Base-by-base conservation (phyloP, 495 filamentous ascomycete genomes). In the Bathelium albidoporum region DNA sequence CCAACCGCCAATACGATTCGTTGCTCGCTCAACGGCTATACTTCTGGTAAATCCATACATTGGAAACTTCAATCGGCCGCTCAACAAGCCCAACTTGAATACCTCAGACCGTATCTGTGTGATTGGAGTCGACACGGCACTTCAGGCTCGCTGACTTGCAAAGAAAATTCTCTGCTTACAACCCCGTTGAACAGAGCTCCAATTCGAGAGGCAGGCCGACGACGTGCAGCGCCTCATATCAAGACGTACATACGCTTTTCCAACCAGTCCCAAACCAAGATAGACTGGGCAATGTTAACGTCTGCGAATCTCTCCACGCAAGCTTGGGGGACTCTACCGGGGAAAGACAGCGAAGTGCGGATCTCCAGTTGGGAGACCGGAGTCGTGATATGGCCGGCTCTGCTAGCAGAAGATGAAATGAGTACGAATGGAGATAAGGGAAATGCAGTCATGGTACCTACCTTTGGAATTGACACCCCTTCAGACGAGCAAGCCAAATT, bases 291-390 rank as follows among this genome's bases (percentile, higher is more conserved):
- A 22, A 81, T 96, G 67, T 70, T 94, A 7, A 91, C 89, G 1
- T 90, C 88, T 10, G 90, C 91, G 16, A 96, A 96, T 68, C 74
- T 96, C 2, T 93, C 89, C 0, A 95, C 85, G 62, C 91, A 96
- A 71, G 91, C 91, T 0, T 96, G 91, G 91, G 91, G 91, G n/a
- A 82, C 84, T 18, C 77, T 76, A 18, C 58, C 72, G 22, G 64
- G 65, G 7, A 82, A 73, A 7, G 70, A 73, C 12, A 82, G 82
- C 1, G 82, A 89, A 69, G 79, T 90, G 11, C 79, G 84, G 18
- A 82, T 95, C 24, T 85, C 84, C 65, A 94, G 89, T 41, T 97
- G 87, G 75, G 91, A 97, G 73, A 81, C 90, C 49, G 91, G 91
- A 0, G 90, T 97, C 3, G 69, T 95, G 34, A 83, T 96, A 0